Evolutionary conservation across 1,284 basidiomycete species (phyloP), one percentile per base, ranked within the genome.

Genomic region (Trametes polyzona): DNA sequence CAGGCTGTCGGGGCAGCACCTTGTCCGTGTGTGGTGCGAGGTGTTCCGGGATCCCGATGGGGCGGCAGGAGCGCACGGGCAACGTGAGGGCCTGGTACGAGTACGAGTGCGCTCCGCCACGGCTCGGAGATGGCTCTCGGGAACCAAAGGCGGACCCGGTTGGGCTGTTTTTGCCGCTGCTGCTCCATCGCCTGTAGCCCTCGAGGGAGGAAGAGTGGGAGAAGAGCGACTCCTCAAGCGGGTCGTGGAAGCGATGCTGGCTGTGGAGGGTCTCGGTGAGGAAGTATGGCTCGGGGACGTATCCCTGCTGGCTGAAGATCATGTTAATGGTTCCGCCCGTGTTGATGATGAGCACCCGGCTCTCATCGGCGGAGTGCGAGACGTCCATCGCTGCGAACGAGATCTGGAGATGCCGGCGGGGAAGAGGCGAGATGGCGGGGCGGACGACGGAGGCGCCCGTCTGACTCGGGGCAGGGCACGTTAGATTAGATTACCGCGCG

Each of bases 291-390:
- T 95, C 93, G 11, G 93, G 92, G 12, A 91, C 89, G 70, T 95
- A 95, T 47, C 93, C 92, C 61, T 87, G 82, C 29, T 85, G 77
- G 33, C 88, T 85, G 33, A 90, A 80, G 37, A 94, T 86, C 92
- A 94, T 94, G 11, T 92, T 92, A 63, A 95, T 91, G 0, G 92
- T 95, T 27, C 92, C 93, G 47, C 93, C 93, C 52, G 83, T 83
- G 75, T 94, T 94, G 43, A 96, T 86, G 59, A 94, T 80, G 44
- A 95, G 85, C 5, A 96, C 92, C 51, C 83, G 80, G 24, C 90
- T 84, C 69, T 94, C 92, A 64, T 89, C 83, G 30, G 81, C 77
- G 29, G 81, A 70, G 53, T 75, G 79, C 37, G 75, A 70, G 14
- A 75, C 64, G 56, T 82, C 79, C 83, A 86, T 85, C 43, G 43